Evolutionary conservation across 2,329 filamentous ascomycete species (phyloP), one percentile per base, ranked within the genome.

Genomic region (Macrophomina pseudophaseolina): DNA sequence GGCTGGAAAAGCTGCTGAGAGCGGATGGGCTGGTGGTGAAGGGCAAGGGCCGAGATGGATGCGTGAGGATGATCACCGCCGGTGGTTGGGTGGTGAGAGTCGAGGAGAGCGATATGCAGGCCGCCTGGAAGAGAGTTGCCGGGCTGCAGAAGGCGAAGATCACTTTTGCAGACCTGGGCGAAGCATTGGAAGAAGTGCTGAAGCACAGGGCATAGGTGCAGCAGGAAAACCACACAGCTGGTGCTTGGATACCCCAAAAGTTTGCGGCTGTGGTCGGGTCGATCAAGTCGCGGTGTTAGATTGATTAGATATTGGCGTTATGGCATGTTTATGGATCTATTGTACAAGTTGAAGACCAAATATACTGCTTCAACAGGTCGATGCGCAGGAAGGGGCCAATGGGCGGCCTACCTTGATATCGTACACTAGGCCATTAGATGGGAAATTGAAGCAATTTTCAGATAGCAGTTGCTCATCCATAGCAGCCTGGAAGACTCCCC

Each of bases 61-160:
- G 70, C 9, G 69, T 79, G 64, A 76, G 76, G 3, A 73, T 83
- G 74, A 73, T 83, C 3, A 84, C 82, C 16, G 76, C 77, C 11
- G 75, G 71, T 14, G 79, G 79, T 4, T 83, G 81, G 81, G 70
- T 81, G 32, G 79, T 82, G 0, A 74, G 71, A 56, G 72, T 84
- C 6, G 75, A 76, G 38, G 70, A 71, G 32, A 71, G 76, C 16
- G 71, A 81, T 35, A 80, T 84, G 80, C 68, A 65, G 48, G 70
- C 70, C 52, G 77, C 78, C 23, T 84, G 83, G 71, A 70, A 67
- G 23, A 73, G 77, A 51, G 76, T 74, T 5, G 75, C 76, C 64
- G 67, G 68, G 1, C 70, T 70, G 23, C 40, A 65, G 35, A 35
- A 5, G 53, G 68, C 64, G 73, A 74, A 72, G 52, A 72, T 81